A percentile compares a stretch with the other conserved stretches of the same genome.
Conservation (phyloP, 495 filamentous ascomycete genomes). For the Alectoria sarmentosa region DNA sequence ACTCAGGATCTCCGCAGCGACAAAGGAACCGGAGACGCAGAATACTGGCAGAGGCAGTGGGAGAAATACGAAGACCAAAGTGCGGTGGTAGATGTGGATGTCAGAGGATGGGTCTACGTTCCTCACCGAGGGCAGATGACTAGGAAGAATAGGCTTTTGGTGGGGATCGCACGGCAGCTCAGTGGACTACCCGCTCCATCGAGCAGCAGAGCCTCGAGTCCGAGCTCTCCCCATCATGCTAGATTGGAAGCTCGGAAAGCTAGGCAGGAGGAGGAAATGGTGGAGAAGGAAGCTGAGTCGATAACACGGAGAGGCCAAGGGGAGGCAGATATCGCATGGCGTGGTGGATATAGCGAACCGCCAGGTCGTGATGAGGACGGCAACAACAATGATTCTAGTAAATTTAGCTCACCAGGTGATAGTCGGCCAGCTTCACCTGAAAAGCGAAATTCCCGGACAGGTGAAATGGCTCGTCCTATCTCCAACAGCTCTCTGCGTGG, state of each 20-base stretch:
- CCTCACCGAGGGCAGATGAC: constrained; percentile 83
- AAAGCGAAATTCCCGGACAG: constrained; percentile 1
- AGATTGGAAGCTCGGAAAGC: constrained; percentile 30
- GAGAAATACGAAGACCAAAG: constrained; percentile 63
- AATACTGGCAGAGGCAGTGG: constrained; percentile 66
- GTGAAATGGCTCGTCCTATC: constrained; percentile 19
- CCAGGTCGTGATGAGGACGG: constrained; percentile 32
- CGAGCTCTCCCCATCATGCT: constrained; percentile 28
- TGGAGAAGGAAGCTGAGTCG: constrained; percentile 62
- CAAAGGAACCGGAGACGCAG: constrained; percentile 42
- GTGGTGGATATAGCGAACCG: constrained; percentile 52
- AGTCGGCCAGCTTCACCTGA: constrained; percentile 23
- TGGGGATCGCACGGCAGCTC: constrained; percentile 74
- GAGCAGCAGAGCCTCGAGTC: constrained; percentile 36
- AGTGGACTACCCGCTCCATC: constrained; percentile 71
- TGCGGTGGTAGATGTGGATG: constrained; percentile 85
- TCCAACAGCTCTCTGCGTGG: constrained; percentile 22
- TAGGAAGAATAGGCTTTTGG: constrained; percentile 74
- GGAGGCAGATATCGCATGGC: constrained; percentile 62
- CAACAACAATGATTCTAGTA: constrained; percentile 18
- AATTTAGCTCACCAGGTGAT: constrained; percentile 15
- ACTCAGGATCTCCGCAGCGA: constrained; percentile 30
- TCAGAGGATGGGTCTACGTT: constrained; percentile 88
- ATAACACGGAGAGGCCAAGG: constrained; percentile 63
- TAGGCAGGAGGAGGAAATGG: constrained; percentile 53